Conservation (phyloP, 2,329 filamentous ascomycete species). For the Plectosphaerella sp. region DNA sequence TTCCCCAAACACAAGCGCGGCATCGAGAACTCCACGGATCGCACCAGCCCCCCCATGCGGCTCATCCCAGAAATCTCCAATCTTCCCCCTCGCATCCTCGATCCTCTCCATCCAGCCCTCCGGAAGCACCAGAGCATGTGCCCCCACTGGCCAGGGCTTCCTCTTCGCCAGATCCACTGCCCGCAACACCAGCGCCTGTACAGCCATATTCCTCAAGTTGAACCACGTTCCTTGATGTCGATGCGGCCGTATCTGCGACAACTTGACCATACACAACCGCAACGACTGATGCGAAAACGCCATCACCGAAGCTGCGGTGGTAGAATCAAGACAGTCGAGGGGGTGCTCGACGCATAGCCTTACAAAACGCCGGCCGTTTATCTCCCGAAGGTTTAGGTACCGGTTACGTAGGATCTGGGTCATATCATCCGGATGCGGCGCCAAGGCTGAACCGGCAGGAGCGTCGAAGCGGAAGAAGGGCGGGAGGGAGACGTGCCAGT, state of each 20-base stretch:
- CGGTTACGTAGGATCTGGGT: conserved; percentile 7
- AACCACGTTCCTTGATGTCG: neutral
- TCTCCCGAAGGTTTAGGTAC: conserved; percentile 5
- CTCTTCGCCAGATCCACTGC: neutral
- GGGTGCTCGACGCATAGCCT: conserved; percentile 8
- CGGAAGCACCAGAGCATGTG: neutral
- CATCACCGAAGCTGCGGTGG: conserved; percentile 1
- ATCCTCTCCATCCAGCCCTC: neutral
- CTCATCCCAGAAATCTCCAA: neutral
- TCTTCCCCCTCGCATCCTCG: neutral
- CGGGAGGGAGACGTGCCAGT: conserved; percentile 8
- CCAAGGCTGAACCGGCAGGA: conserved; percentile 1
- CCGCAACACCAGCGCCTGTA: neutral
- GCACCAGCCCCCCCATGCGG: neutral
- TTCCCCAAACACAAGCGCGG: neutral
- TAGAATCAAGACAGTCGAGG: conserved; percentile 2
- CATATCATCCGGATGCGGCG: conserved; percentile 6
- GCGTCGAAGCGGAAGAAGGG: conserved; percentile 7
- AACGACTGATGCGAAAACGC: conserved; percentile 6
- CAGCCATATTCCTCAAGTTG: neutral
- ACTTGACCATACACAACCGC: conserved; percentile 6
- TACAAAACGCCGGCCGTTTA: conserved; percentile 8
- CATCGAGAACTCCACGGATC: neutral
- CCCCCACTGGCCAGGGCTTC: neutral
- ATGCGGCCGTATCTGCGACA: neutral